Conservation (phyloP, 1,284 basidiomycete species). For the Ceratobasidium sp. region DNA sequence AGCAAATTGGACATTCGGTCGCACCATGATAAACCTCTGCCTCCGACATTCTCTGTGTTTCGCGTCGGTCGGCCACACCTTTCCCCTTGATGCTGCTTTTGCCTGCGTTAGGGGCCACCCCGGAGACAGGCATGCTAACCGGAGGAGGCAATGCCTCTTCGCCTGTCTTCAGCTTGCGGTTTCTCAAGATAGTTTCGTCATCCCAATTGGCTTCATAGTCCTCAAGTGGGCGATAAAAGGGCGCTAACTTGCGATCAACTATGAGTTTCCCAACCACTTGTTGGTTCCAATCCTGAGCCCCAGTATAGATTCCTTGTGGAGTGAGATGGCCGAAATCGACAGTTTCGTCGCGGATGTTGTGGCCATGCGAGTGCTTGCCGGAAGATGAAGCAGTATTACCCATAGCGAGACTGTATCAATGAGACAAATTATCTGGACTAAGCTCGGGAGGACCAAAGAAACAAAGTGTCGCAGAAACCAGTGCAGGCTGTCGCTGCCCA, state of each 20-base stretch:
- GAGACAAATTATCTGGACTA: background rate
- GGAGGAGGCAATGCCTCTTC: slow-evolving; percentile 35
- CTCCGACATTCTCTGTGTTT: slow-evolving; percentile 70
- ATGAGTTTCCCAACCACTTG: slow-evolving; percentile 87
- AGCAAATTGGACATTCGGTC: slow-evolving; percentile 99
- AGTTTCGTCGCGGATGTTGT: slow-evolving; percentile 76
- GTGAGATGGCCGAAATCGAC: slow-evolving; percentile 84
- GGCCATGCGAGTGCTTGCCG: slow-evolving; percentile 47
- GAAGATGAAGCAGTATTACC: slow-evolving; percentile 79
- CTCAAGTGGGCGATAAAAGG: slow-evolving; percentile 95
- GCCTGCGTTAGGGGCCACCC: slow-evolving; percentile 10
- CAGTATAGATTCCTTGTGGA: slow-evolving; percentile 90
- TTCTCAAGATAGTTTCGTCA: slow-evolving; percentile 81
- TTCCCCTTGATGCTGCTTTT: slow-evolving; percentile 30
- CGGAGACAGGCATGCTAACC: slow-evolving; percentile 20
- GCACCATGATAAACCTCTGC: slow-evolving; percentile 84
- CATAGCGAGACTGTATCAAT: slow-evolving; percentile 59
- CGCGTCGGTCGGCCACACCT: slow-evolving; percentile 57
- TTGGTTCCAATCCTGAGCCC: slow-evolving; percentile 90
- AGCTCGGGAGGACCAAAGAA: slow-evolving; percentile 2
- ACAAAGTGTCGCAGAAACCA: slow-evolving; percentile 20
- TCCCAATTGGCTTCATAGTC: slow-evolving; percentile 91
- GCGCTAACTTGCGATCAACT: slow-evolving; percentile 86
- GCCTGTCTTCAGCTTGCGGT: slow-evolving; percentile 61
- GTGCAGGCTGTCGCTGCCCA: slow-evolving; percentile 28